Evolutionary conservation across 176 grass and related monocot species (phyloP).

Genomic region (Ananas comosus): DNA sequence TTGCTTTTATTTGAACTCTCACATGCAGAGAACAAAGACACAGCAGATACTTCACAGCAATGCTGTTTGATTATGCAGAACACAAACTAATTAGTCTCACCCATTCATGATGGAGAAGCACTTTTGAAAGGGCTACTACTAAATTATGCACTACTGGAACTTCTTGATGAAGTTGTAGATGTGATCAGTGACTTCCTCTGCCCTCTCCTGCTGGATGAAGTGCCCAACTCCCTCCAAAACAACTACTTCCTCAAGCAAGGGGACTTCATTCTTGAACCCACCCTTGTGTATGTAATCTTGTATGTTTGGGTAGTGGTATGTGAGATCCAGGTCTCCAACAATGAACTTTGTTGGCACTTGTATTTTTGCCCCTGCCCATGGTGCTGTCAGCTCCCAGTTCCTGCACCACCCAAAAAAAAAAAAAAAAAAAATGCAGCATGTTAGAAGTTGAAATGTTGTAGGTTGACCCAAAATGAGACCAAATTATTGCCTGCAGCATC

Average conservation of each 20-base stretch:
- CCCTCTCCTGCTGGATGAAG: not conserved
- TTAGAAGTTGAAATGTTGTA: not conserved
- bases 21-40: too few species aligned
- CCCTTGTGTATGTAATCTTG: conserved; percentile 2
- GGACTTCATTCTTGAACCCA: not conserved
- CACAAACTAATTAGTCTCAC: too few species aligned
- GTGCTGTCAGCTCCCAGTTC: conserved; percentile 2
- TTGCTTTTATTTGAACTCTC: too few species aligned
- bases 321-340: not conserved
- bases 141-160: not conserved
- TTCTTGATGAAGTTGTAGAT: not conserved
- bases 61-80: too few species aligned
- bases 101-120: too few species aligned
- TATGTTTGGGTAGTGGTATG: not conserved
- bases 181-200: conserved; percentile 2
- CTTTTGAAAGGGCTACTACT: too few species aligned
- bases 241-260: not conserved
- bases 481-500: too few species aligned
- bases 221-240: not conserved
- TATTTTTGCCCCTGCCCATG: not conserved
- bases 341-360: conserved; percentile 2
- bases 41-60: too few species aligned
- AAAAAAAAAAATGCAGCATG: not conserved
- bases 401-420: not conserved
- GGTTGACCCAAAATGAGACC: too few species aligned